Base-by-base conservation (phyloP, 768 basidiomycete species). In the Mycena alexandri region DNA sequence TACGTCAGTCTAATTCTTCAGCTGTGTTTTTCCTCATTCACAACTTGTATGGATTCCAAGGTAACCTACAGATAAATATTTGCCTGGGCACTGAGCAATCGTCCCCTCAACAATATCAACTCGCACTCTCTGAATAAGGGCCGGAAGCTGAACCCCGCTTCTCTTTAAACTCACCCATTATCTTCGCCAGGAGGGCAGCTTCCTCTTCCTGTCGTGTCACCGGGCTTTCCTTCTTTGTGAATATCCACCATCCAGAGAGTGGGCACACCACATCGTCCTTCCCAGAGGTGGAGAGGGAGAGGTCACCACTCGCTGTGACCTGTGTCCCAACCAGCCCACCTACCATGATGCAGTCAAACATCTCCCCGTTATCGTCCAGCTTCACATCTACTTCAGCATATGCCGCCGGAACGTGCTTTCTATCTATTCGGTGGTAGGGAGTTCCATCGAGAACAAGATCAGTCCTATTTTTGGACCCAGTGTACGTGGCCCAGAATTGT, bases 361-460 rank as follows among this genome's bases (percentile, higher is more conserved):
- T 11, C 33, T 70, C 43, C 10, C 77, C 79, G 43, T 73, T 71
- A 22, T 80, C 75, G 6, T 71, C 68, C 52, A 79, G 47, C 48
- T 52, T 65, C 22, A 81, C 75, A 16, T 79, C 69, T 51, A 79
- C 17, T 41, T 73, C 72, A 25, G 63, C 73, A 48, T 73, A 77
- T 19, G 75, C 80, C 42, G 72, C 70, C 5, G 79, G 80, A 2
- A 81, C 60, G 33, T 34, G 6, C 3, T 9, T 10, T 7, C 19
- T 17, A 9, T 16, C 16, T 10, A 66, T 25, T 0, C 29, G 71
- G 25, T 59, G 63, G 29, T 55, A 59, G 5, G 55, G 50, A 1
- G 44, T 36, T 11, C 36, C 42, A 43, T 59, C 43, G 11, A 51
- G 17, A 13, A 47, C 29, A 2, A 36, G 57, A 9, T 38, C 24